Base-by-base conservation (phyloP, 1,284 basidiomycete genomes). In the Rugosomyces carneus region DNA sequence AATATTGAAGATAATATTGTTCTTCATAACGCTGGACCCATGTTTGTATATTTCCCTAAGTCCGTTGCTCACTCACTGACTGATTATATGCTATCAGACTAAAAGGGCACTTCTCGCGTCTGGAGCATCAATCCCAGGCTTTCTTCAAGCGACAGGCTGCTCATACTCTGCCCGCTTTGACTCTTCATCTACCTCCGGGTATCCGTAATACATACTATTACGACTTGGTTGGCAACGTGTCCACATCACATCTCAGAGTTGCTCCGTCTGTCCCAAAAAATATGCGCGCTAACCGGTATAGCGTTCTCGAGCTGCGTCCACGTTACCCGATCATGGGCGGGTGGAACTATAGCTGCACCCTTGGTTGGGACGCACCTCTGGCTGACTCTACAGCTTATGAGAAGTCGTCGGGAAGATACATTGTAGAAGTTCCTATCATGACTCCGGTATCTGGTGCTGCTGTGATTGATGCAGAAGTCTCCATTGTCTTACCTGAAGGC, bases 261-360 rank as follows among this genome's bases (percentile, higher is more conserved):
- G 74, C 78, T 0, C 78, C 82, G 26, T 77, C 85, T 8, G 66
- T 76, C 10, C 69, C 78, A 6, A 80, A 82, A 57, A 75, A 72
- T 13, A 65, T 70, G 35, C 73, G 75, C 50, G 64, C 67, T 15
- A 72, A 68, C 47, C 73, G 77, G 45, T 76, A 69, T 57, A 87
- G 83, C 48, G 55, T 80, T 8, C 70, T 97, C 34, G 93, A 98
- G 58, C 62, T 99, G 37, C 76, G 75, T 37, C 95, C 96, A 0
- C 79, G 96, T 31, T 99, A 94, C 64, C 96, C 96, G 6, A 60
- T 99, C 20, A 67, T 98, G 50, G 96, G 96, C 23, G 93, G 95
- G 15, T 99, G 96, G 96, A 98, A 97, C 64, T 99, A 96, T 67
- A 81, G 75, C 35, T 99, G 95, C 68, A 92, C 88, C 4, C 74